These are phyloP conservation scores for Pelargonium cotyledonis DNA, from an alignment of 441 rosid species.

Conservation along the genomic window DNA sequence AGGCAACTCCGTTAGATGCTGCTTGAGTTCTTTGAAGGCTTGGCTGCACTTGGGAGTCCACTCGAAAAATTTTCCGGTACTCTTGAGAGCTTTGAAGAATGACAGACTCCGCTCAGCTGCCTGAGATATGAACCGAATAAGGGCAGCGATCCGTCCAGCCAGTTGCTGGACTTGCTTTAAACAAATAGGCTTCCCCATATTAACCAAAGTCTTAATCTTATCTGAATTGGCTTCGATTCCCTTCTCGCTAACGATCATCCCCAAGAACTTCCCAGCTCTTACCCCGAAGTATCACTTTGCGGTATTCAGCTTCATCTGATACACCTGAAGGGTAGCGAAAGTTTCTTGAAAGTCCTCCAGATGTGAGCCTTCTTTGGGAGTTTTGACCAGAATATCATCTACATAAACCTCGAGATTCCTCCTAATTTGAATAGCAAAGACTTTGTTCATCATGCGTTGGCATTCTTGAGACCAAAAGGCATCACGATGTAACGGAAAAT, in stretches of 20 bases:
- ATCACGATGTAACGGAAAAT: too few species aligned
- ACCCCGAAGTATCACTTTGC: neutral
- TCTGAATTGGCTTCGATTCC: neutral
- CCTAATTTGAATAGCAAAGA: too few species aligned
- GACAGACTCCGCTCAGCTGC: neutral
- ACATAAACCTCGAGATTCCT: too few species aligned
- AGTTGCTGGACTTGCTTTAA: neutral
- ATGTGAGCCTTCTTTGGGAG: too few species aligned
- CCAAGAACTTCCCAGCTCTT: neutral
- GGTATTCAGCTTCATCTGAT: too few species aligned
- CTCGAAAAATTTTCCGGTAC: neutral
- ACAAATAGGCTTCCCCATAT: neutral
- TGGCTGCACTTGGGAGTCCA: neutral
- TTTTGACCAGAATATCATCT: too few species aligned
- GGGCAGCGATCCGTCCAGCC: neutral
- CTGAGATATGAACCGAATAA: neutral
- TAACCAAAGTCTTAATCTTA: neutral
- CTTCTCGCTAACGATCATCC: neutral
- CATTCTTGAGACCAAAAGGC: too few species aligned
- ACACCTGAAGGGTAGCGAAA: too few species aligned
- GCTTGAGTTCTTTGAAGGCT: neutral
- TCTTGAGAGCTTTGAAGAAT: neutral
- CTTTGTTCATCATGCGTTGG: too few species aligned
- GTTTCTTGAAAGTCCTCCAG: too few species aligned
- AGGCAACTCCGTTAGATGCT: neutral